Base-by-base conservation (phyloP, 1,284 basidiomycete species). In the Ustilago vetiveriae region DNA sequence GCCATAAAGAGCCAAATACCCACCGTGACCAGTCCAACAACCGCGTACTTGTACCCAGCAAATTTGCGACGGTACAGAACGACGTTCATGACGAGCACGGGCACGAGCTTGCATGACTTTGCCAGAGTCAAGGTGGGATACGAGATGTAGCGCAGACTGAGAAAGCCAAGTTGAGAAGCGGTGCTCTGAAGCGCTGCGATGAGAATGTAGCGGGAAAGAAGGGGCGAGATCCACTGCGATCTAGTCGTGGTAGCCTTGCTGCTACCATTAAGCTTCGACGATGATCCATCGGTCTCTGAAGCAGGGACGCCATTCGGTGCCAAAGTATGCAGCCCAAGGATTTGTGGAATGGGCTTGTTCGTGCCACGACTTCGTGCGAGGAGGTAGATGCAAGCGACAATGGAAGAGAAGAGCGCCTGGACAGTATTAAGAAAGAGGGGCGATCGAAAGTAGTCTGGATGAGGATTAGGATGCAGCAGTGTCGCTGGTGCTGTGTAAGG, bases 91-190 rank as follows among this genome's bases (percentile, higher is more conserved):
- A 95, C 85, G 87, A 96, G 91, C 62, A 96, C 93, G 4, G 94
- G 93, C 16, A 96, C 90, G 76, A 96, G 91, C 83, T 98, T 98
- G 87, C 95, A 98, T 0, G 94, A 97, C 83, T 98, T 98, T 62
- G 92, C 95, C 64, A 98, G 89, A 33, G 98, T 94, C 90, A 98
- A 94, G 16, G 95, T 94, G 24, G 96, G 96, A 85, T 98, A 98
- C 17, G 92, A 94, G 80, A 99, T 95, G 84, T 97, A 93, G 37
- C 91, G 88, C 39, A 98, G 88, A 6, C 93, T 89, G 26, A 93
- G 90, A 83, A 98, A 97, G 46, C 94, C 94, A 78, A 98, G 94
- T 8, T 94, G 94, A 13, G 93, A 92, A 0, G 93, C 94, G 21
- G 89, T 86, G 22, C 94, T 94, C 76, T 97, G 93, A 81, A 94